Evolutionary conservation across 768 basidiomycete genomes (phyloP).

Genomic region (Pisolithus albus): DNA sequence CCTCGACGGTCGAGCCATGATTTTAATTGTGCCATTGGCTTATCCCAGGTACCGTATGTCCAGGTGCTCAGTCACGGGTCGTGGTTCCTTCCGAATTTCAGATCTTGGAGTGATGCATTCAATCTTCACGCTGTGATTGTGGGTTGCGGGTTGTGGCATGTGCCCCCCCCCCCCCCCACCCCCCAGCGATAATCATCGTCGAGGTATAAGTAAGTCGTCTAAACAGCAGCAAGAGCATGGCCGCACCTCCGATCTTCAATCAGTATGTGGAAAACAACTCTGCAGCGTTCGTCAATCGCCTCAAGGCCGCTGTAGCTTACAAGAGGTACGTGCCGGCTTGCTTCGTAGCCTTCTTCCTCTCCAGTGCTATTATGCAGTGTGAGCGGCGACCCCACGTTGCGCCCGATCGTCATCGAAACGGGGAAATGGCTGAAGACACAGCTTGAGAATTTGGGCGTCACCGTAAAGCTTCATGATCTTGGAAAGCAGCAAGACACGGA

Average conservation of each 20-base stretch:
- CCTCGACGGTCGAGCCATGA: no score
- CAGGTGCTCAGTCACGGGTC: no score
- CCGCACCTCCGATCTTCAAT: neutral
- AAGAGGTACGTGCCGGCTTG: neutral
- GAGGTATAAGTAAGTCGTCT: neutral
- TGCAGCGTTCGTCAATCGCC: neutral
- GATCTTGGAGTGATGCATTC: no score
- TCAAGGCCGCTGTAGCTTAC: neutral
- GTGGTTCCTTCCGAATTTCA: no score
- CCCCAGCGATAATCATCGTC: neutral
- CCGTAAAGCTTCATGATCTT: neutral
- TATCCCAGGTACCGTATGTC: no score
- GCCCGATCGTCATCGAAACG: neutral
- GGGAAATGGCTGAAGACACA: neutral
- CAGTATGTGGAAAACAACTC: neutral
- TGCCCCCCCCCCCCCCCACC: no score
- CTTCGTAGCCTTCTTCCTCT: neutral
- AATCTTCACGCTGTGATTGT: no score
- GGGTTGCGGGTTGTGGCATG: no score
- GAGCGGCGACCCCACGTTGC: neutral
- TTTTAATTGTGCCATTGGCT: no score
- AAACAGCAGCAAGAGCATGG: neutral
- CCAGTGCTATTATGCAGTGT: neutral
- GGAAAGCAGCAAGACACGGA: conserved; percentile 44
- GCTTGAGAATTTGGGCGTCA: neutral